phyloP scores from a whole-genome alignment of 306 rosid species.

The Cucurbita moschata region DNA sequence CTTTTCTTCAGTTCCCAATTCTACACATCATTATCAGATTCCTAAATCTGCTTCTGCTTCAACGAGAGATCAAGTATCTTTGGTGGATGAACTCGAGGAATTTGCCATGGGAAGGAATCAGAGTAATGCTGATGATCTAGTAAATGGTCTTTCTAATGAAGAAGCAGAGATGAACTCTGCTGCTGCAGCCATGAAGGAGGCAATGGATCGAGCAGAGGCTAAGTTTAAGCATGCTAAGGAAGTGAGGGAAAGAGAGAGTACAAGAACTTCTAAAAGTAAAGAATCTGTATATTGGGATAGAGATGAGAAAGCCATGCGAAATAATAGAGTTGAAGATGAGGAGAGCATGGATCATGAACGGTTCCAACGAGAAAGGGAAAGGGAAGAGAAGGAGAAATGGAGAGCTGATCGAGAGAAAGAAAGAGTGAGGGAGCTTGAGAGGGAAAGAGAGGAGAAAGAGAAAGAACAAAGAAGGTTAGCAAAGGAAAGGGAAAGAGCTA shows the following conservation, averaged over 20 bases:
- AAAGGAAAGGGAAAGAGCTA: constrained; percentile 26
- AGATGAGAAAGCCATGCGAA: constrained; percentile 42
- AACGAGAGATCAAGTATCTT: constrained; percentile 30
- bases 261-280: constrained; percentile 57
- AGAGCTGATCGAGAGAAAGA: constrained; percentile 26
- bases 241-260: constrained; percentile 76
- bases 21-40: constrained; percentile 35
- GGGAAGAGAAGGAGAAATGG: constrained; percentile 47
- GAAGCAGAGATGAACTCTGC: constrained; percentile 84
- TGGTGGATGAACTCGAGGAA: constrained; percentile 62
- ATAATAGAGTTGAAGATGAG: constrained; percentile 37
- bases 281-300: constrained; percentile 51
- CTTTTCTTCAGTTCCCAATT: constrained; percentile 37
- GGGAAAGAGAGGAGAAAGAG: constrained; percentile 68
- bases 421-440: constrained; percentile 26
- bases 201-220: constrained; percentile 95
- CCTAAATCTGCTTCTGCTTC: constrained; percentile 43
- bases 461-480: constrained; percentile 56
- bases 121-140: constrained; percentile 37
- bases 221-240: constrained; percentile 83
- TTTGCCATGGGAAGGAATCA: constrained; percentile 48
- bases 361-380: constrained; percentile 55
- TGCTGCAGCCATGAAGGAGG: constrained; percentile 97
- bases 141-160: constrained; percentile 50
- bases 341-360: constrained; percentile 55